Conservation (phyloP, 352 stramenopile genomes). For the Phytopythium aichiense region DNA sequence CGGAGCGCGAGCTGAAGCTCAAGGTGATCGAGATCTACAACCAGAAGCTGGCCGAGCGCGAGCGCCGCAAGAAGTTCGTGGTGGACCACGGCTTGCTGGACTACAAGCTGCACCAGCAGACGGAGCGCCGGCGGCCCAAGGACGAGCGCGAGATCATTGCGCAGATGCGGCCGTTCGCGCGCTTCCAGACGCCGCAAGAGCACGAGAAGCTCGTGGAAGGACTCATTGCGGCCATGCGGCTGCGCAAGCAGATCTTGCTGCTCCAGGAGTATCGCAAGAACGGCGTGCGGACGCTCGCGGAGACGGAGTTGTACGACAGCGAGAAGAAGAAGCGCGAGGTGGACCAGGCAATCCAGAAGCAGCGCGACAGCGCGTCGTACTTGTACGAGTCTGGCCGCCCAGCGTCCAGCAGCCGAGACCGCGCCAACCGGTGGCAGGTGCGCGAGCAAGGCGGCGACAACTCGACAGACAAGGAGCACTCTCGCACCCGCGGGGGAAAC, state of each 20-base stretch:
- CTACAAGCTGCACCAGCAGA: slow-evolving; percentile 92
- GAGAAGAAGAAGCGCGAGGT: slow-evolving; percentile 93
- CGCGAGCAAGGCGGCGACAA: slow-evolving; percentile 39
- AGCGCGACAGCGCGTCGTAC: slow-evolving; percentile 84
- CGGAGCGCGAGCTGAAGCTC: slow-evolving; percentile 93
- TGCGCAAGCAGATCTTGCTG: slow-evolving; percentile 95
- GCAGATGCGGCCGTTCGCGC: slow-evolving; percentile 93
- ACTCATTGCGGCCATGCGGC: slow-evolving; percentile 85
- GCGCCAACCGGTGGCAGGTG: slow-evolving; percentile 65
- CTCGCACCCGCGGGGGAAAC: slow-evolving; percentile 12
- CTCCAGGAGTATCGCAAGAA: slow-evolving; percentile 96
- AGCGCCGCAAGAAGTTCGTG: slow-evolving; percentile 91
- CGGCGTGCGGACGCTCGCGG: slow-evolving; percentile 91
- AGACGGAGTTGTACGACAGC: slow-evolving; percentile 94
- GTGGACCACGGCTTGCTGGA: slow-evolving; percentile 89
- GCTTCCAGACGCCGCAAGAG: slow-evolving; percentile 92
- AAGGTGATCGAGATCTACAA: slow-evolving; percentile 98
- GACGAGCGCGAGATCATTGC: slow-evolving; percentile 95
- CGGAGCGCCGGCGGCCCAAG: slow-evolving; percentile 87
- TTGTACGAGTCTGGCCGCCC: slow-evolving; percentile 75
- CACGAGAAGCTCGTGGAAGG: slow-evolving; percentile 92
- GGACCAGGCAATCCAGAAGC: slow-evolving; percentile 86
- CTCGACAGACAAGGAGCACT: slow-evolving; percentile 18
- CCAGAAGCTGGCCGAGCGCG: slow-evolving; percentile 92
- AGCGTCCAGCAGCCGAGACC: slow-evolving; percentile 48